Evolutionary conservation across 495 filamentous ascomycete species (phyloP).

Genomic region (Astrothelium macrocarpum): DNA sequence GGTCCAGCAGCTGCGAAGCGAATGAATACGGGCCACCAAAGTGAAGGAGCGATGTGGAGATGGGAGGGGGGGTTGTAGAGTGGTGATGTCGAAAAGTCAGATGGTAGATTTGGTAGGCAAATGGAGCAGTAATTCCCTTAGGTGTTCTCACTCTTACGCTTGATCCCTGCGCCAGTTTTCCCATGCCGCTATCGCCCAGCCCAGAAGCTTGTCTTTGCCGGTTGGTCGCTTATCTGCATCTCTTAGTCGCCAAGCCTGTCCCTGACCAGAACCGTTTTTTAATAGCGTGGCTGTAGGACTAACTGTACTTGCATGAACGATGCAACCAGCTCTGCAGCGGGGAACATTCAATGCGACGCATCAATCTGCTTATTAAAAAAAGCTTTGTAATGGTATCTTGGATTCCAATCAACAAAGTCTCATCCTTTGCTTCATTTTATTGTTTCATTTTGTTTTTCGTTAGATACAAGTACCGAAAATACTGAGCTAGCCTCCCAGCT

Average conservation of each 20-base stretch:
- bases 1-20: not conserved
- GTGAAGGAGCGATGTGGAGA: not conserved
- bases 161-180: not conserved
- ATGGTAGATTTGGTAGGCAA: too few species aligned
- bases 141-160: not conserved
- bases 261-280: too few species aligned
- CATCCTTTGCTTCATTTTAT: too few species aligned
- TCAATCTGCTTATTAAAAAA: too few species aligned
- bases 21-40: not conserved
- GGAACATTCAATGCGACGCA: not conserved
- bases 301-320: not conserved
- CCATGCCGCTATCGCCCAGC: not conserved
- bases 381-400: too few species aligned
- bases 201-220: not conserved
- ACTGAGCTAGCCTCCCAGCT: not conserved
- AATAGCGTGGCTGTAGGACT: not conserved
- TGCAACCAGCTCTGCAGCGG: not conserved
- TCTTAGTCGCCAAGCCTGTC: too few species aligned
- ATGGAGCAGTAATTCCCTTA: not conserved
- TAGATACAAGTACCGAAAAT: slow-evolving; percentile 5
- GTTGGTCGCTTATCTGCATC: not conserved
- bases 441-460: too few species aligned
- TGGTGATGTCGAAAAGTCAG: too few species aligned
- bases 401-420: too few species aligned
- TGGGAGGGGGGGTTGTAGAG: not conserved